Base-by-base conservation (phyloP, 345 rosid genomes). In the Salix dunnii region DNA sequence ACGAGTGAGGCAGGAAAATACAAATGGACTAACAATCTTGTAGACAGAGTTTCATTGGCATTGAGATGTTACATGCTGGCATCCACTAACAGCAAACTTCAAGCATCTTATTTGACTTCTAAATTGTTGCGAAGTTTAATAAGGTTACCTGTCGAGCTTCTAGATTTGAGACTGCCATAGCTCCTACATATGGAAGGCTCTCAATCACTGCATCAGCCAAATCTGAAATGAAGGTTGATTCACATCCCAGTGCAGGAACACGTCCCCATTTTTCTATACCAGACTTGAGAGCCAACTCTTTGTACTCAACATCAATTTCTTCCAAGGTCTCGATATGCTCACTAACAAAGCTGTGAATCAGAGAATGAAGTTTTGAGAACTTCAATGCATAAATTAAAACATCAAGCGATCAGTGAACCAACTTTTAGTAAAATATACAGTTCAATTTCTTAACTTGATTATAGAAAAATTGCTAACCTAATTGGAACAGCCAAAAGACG, bases 251-350 rank as follows among this genome's bases (percentile, higher is more conserved):
- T 7, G 98, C 98, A 31, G 98, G 97, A 76, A 96, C 99, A 83
- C 99, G 90, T 7, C 99, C 98, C 99, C 99, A 93, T 58, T 96
- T 93, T 79, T 89, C 90, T 72, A 93, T 91, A 55, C 99, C 96
- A 74, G 97, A 96, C 75, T 89, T 78, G 67, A 92, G 87, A 85
- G 97, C 99, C 86, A 96, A 83, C 87, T 96, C 98, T 84, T 86
- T 91, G 75, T 96, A 96, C 83, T 96, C 98, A 5, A 96, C 99
- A 28, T 96, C 99, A 76, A 96, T 96, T 89, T 96, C 99, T 84
- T 96, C 99, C 5, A 96, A 88, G 75, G 99, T 93, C 86, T 96
- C 99, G 78, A 96, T 93, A 85, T 93, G 99, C 82, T 93, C 99
- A 49, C 99, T 96, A 21, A 96, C 99, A 85, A 96, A 96, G 76